These are phyloP conservation scores for Trichosporon asahii DNA, from an alignment of 1,284 basidiomycete genomes.

Conservation along the genomic window DNA sequence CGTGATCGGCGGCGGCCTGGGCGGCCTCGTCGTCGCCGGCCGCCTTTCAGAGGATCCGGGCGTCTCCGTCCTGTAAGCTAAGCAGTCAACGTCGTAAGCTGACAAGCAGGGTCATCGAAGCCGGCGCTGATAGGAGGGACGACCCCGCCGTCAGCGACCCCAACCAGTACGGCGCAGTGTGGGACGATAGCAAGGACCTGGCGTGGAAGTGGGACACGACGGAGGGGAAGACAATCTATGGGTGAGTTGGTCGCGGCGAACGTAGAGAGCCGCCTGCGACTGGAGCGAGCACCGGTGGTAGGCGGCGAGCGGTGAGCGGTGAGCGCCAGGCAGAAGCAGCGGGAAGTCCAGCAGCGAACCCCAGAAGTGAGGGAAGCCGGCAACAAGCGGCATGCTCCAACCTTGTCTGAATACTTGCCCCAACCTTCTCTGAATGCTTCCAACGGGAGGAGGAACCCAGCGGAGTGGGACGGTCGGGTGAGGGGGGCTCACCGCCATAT, in stretches of 20 bases:
- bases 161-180: conserved; percentile 24
- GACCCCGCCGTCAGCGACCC: conserved; percentile 26
- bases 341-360: too few relatives aligned
- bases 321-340: too few relatives aligned
- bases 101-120: conserved; percentile 28
- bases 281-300: too few relatives aligned
- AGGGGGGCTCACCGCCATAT: too few relatives aligned
- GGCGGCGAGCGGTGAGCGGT: too few relatives aligned
- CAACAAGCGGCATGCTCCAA: neutral
- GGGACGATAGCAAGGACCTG: conserved; percentile 18
- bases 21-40: conserved; percentile 16
- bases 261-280: too few relatives aligned
- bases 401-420: neutral
- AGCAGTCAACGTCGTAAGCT: neutral
- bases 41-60: conserved; percentile 17
- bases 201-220: conserved; percentile 24
- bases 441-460: neutral
- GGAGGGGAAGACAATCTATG: conserved; percentile 25
- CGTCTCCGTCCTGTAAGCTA: conserved; percentile 14
- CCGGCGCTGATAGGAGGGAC: conserved; percentile 27
- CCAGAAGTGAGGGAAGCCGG: too few relatives aligned
- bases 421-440: neutral
- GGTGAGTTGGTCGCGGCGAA: conserved; percentile 15
- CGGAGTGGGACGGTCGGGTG: neutral
- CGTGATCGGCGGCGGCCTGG: conserved; percentile 20